phyloP scores from a whole-genome alignment of 148 eudicot genomes.

The Diospyros lotus region DNA sequence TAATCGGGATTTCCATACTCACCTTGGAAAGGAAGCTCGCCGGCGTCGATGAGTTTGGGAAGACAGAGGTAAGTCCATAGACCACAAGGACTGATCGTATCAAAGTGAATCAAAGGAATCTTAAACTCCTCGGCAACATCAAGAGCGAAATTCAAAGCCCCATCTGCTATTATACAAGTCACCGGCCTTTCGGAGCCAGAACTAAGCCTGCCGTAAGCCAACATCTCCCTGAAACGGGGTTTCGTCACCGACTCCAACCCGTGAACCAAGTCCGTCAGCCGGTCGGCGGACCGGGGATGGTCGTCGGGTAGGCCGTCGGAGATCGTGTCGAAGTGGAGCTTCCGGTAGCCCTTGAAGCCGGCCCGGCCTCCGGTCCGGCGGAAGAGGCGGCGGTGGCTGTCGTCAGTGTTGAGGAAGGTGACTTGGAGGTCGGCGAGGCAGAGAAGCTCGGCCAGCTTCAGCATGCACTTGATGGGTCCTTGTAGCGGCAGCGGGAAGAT shows the following conservation, averaged over 20 bases:
- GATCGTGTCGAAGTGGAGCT: neutral
- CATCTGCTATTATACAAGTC: slow-evolving; percentile 28
- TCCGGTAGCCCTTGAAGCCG: neutral
- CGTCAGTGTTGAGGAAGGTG: slow-evolving; percentile 9
- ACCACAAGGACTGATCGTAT: slow-evolving; percentile 26
- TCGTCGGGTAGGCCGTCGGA: slow-evolving; percentile 6
- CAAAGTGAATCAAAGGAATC: slow-evolving; percentile 30
- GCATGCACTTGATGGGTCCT: slow-evolving; percentile 16
- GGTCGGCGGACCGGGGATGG: neutral
- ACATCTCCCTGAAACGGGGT: slow-evolving; percentile 23
- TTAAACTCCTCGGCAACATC: slow-evolving; percentile 28
- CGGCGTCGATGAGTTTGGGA: slow-evolving; percentile 21
- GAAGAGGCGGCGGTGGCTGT: neutral
- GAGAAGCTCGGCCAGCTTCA: slow-evolving; percentile 15
- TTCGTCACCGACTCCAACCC: slow-evolving; percentile 14
- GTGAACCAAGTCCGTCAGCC: neutral
- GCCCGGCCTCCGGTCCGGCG: neutral
- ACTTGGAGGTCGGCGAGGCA: slow-evolving; percentile 4
- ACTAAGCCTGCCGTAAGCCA: slow-evolving; percentile 1
- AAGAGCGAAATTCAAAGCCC: slow-evolving; percentile 20
- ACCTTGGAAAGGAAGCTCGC: slow-evolving; percentile 33
- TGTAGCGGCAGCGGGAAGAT: slow-evolving; percentile 11
- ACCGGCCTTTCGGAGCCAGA: slow-evolving; percentile 14
- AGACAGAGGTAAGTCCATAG: slow-evolving; percentile 32
- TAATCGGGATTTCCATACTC: neutral